phyloP scores from a whole-genome alignment of 805 yeast genomes.

The Teunomyces panamensis region DNA sequence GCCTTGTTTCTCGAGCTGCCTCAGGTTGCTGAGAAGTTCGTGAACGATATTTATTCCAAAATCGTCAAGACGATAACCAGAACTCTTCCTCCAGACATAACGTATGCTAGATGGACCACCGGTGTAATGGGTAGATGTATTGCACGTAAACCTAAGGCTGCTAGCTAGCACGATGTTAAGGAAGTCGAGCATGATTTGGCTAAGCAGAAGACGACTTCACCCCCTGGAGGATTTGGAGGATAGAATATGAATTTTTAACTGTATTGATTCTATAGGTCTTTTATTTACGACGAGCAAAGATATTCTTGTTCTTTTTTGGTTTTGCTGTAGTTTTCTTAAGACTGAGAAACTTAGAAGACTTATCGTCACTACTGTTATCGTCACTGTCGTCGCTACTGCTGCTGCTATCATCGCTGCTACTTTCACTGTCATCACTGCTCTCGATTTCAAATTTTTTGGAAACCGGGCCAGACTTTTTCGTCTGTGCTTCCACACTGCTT shows the following conservation, averaged over 20 bases:
- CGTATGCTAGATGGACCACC: constrained; percentile 30
- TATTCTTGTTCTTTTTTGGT: constrained; percentile 13
- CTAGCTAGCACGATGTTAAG: background rate
- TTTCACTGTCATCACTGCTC: constrained; percentile 7
- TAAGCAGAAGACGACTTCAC: background rate
- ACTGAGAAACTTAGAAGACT: constrained; percentile 21
- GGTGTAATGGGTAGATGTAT: constrained; percentile 33
- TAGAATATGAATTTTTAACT: background rate
- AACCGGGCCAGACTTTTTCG: background rate
- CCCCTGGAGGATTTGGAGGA: too few species aligned
- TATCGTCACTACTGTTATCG: constrained; percentile 9
- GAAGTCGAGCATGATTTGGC: background rate
- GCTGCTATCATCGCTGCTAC: constrained; percentile 15
- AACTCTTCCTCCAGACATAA: constrained; percentile 14
- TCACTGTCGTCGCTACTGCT: constrained; percentile 14
- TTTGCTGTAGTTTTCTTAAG: constrained; percentile 17
- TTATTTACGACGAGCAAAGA: constrained; percentile 27
- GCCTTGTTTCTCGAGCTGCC: constrained; percentile 39
- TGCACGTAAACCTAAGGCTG: constrained; percentile 1
- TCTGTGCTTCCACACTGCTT: background rate
- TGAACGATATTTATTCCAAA: constrained; percentile 27
- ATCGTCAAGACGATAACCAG: constrained; percentile 27
- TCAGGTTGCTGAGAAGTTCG: constrained; percentile 31
- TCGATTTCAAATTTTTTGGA: background rate
- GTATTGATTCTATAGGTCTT: background rate